Evolutionary conservation across 2,329 filamentous ascomycete genomes (phyloP).

Genomic region (Fusarium poae): DNA sequence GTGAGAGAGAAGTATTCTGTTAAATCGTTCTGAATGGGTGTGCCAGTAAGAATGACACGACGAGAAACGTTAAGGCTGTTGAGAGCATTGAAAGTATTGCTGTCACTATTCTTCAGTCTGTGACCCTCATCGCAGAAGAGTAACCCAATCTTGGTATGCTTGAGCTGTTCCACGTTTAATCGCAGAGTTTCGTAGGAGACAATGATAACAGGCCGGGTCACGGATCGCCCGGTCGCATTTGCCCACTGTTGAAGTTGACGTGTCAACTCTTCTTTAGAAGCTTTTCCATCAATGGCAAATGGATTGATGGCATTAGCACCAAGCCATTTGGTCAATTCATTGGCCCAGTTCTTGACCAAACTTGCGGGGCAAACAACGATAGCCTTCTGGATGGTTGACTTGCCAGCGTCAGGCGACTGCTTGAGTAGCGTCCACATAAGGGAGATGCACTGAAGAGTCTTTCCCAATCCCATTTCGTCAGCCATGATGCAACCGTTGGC

Average conservation of each 20-base stretch:
- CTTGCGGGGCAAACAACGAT: constrained; percentile 97
- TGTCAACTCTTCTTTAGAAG: constrained; percentile 91
- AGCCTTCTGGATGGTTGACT: constrained; percentile 92
- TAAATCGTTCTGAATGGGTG: constrained; percentile 98
- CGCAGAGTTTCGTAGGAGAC: constrained; percentile 97
- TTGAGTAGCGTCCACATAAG: constrained; percentile 97
- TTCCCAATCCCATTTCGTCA: constrained; percentile 98
- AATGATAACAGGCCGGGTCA: constrained; percentile 94
- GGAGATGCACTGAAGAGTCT: constrained; percentile 96
- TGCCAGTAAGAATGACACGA: constrained; percentile 94
- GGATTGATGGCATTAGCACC: constrained; percentile 90
- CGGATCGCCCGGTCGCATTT: constrained; percentile 87
- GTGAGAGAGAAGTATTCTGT: constrained; percentile 97
- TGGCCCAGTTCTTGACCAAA: constrained; percentile 97
- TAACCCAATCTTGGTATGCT: constrained; percentile 88
- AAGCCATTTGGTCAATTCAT: constrained; percentile 96
- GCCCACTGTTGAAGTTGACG: constrained; percentile 95
- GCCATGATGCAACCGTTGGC: constrained; percentile 99
- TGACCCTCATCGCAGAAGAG: constrained; percentile 97
- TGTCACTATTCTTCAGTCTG: constrained; percentile 95
- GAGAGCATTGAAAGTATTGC: constrained; percentile 91
- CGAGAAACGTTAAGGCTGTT: constrained; percentile 91
- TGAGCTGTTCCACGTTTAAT: constrained; percentile 90
- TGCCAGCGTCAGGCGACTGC: constrained; percentile 95
- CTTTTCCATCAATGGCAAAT: constrained; percentile 97